Evolutionary conservation across 2,329 filamentous ascomycete species (phyloP).

Genomic region (Aspergillus intermedius): DNA sequence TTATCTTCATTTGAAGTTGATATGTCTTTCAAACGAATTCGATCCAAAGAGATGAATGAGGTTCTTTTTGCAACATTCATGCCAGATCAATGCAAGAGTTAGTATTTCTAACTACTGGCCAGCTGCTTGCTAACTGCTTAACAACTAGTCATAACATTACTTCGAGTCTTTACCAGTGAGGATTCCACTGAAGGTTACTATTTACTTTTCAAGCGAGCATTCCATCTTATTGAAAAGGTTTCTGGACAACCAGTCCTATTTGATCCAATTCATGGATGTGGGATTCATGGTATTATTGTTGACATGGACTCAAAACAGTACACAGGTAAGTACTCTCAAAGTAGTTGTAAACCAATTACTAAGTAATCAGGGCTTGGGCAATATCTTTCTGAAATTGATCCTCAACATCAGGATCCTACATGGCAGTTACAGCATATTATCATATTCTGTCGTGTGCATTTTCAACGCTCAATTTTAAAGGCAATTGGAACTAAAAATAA

Average conservation of each 20-base stretch:
- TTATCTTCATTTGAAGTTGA: constrained; percentile 5
- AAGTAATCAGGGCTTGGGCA: not conserved
- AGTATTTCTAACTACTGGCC: not conserved
- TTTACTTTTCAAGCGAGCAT: constrained; percentile 5
- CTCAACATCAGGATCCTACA: not conserved
- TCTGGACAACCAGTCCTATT: constrained; percentile 2
- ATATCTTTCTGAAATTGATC: not conserved
- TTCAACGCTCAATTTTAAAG: not conserved
- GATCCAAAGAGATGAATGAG: constrained; percentile 6
- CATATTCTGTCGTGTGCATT: not conserved
- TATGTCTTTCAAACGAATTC: constrained; percentile 5
- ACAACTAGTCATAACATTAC: constrained; percentile 5
- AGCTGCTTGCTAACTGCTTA: constrained; percentile 1
- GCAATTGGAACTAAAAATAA: not conserved
- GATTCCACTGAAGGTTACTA: constrained; percentile 4
- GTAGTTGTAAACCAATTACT: not conserved
- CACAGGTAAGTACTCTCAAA: constrained; percentile 2
- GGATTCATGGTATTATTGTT: constrained; percentile 3
- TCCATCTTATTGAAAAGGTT: constrained; percentile 1
- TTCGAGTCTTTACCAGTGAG: constrained; percentile 3
- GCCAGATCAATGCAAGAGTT: constrained; percentile 3
- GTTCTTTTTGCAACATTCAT: constrained; percentile 7
- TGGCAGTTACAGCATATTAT: not conserved
- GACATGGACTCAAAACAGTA: constrained; percentile 6
- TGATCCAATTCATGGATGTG: constrained; percentile 1